A percentile compares a stretch with the other conserved stretches of the same genome.
These are phyloP conservation scores for Aureobasidium zeae DNA, from an alignment of 2,329 filamentous ascomycete species.

Conservation along the genomic window DNA sequence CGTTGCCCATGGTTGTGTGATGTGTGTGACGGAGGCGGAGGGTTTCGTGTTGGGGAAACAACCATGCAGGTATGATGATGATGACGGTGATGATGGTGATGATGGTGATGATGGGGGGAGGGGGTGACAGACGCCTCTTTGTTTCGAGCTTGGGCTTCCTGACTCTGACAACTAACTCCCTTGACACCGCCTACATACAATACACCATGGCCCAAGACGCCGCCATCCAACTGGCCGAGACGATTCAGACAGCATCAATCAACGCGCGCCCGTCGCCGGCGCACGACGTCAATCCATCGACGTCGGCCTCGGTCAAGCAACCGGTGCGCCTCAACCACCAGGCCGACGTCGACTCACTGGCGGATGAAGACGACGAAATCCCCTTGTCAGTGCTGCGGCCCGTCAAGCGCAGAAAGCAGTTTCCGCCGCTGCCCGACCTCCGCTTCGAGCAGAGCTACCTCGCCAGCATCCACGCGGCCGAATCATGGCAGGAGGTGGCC, in stretches of 20 bases:
- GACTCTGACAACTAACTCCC: neutral
- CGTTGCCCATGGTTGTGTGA: conserved; percentile 38
- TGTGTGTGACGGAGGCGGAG: too few relatives aligned
- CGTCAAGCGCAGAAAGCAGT: conserved; percentile 42
- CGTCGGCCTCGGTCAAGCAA: conserved; percentile 57
- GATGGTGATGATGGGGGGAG: too few relatives aligned
- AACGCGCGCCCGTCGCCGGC: conserved; percentile 58
- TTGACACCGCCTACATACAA: neutral
- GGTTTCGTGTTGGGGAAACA: too few relatives aligned
- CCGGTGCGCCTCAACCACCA: conserved; percentile 43
- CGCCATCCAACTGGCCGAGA: conserved; percentile 56
- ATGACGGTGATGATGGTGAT: too few relatives aligned
- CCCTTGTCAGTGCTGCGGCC: conserved; percentile 56
- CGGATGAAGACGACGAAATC: conserved; percentile 54
- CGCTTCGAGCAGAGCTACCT: conserved; percentile 98
- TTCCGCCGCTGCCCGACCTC: conserved; percentile 71
- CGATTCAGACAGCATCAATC: conserved; percentile 72
- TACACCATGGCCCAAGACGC: conserved; percentile 25
- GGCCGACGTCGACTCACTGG: conserved; percentile 27
- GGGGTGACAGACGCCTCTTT: too few relatives aligned
- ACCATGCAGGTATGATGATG: too few relatives aligned
- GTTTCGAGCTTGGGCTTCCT: neutral
- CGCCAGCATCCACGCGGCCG: conserved; percentile 70
- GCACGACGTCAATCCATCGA: conserved; percentile 74
- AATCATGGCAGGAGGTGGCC: conserved; percentile 68